Base-by-base conservation (phyloP, 2,329 filamentous ascomycete species). In the Fusarium beomiforme region DNA sequence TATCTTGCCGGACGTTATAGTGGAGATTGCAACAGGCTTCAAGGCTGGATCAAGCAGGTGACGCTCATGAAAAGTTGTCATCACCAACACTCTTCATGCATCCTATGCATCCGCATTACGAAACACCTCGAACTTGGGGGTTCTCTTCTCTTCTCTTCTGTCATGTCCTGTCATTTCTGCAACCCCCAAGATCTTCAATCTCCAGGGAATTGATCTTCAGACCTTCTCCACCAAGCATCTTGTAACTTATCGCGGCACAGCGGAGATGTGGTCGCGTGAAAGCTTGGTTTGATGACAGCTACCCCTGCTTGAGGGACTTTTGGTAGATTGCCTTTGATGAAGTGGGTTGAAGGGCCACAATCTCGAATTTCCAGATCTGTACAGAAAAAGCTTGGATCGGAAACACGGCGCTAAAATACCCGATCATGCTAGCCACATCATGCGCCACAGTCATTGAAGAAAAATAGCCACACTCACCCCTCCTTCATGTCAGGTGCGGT, bases 31-130 rank as follows among this genome's bases (percentile, higher is more conserved):
- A 39, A 54, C 64, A 65, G 61, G 39, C 60, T 49, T 55, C 31
- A 37, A 44, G 36, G 64, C 69, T 72, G 47, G 55, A 75, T 71
- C 58, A 44, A 75, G 71, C 73, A 74, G 71, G 69, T 71, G 59
- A 63, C 50, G 49, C 43, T 55, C 36, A 37, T 57, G 53, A 26
- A 29, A 59, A 55, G 42, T 51, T 31, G 55, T 49, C 57, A 47
- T 76, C 73, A 75, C 73, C 73, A 76, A 75, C 72, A 63, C 44
- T 64, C 50, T 42, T 65, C 59, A 63, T 68, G 66, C 61, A 59
- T 61, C 31, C 47, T 58, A 56, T 58, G 66, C 69, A 59, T 56
- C 63, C 51, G 33, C 56, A 63, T 63, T 44, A 43, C 26, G 47
- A 50, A 67, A 42, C 64, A 62, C 63, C n/a, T 55, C 19, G 33